Evolutionary conservation across 805 yeast species (phyloP).

Genomic region (Lipomyces orientalis): DNA sequence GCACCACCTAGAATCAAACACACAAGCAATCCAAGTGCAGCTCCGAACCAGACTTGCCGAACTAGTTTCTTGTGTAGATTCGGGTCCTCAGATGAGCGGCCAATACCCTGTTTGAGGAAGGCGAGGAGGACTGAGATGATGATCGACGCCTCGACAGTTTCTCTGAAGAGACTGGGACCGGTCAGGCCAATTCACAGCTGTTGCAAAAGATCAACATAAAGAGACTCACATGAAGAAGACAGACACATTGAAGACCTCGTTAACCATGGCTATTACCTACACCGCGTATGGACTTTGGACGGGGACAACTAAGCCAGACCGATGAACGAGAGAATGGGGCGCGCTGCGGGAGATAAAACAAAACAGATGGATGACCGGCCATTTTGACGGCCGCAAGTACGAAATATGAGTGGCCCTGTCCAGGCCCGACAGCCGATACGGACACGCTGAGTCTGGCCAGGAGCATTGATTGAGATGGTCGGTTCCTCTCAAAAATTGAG

Average conservation of each 20-base stretch:
- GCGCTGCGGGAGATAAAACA: too few species aligned
- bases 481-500: too few species aligned
- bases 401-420: too few species aligned
- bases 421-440: too few species aligned
- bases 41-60: constrained; percentile 89
- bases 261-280: constrained; percentile 47
- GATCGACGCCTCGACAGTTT: constrained; percentile 88
- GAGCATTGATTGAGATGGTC: too few species aligned
- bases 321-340: too few species aligned
- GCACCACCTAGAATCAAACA: constrained; percentile 90
- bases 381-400: too few species aligned
- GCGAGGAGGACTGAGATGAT: constrained; percentile 90
- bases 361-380: too few species aligned
- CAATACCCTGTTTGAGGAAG: constrained; percentile 87
- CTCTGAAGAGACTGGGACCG: constrained; percentile 70
- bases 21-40: constrained; percentile 69
- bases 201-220: neutral
- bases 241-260: constrained; percentile 58
- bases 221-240: constrained; percentile 38
- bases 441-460: too few species aligned
- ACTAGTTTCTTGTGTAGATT: constrained; percentile 65
- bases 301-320: neutral
- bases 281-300: neutral
- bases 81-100: constrained; percentile 46
- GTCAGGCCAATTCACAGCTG: neutral